Percentiles rank a stretch among this genome's conserved stretches.
phyloP scores from a whole-genome alignment of 129 eudicot species.

The Logfia minima region DNA sequence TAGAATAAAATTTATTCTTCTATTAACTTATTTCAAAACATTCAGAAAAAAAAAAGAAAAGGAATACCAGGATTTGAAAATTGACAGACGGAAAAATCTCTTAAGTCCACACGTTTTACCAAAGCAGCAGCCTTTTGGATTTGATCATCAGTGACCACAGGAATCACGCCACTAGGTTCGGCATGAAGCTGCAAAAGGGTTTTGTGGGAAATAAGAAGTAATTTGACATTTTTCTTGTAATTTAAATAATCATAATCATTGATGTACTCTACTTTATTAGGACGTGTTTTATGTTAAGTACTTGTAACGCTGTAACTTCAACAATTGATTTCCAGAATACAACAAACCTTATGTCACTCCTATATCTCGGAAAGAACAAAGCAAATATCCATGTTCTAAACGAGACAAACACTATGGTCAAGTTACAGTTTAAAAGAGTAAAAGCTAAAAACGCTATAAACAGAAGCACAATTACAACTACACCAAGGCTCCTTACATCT shows the following conservation, averaged over 20 bases:
- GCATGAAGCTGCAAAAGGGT: constrained; percentile 55
- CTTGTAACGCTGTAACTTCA: not conserved
- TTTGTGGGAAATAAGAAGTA: not conserved
- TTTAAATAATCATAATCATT: not conserved
- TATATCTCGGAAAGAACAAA: not conserved
- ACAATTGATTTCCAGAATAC: not conserved
- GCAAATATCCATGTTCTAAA: not conserved
- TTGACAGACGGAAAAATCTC: constrained; percentile 93
- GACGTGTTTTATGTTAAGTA: constrained; percentile 13
- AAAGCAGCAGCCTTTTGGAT: constrained; percentile 68
- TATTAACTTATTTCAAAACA: not conserved
- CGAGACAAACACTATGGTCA: not conserved
- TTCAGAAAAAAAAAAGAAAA: constrained; percentile 10
- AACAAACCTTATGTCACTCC: not conserved
- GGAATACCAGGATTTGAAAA: constrained; percentile 87
- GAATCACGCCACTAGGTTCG: constrained; percentile 45
- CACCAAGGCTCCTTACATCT: constrained; percentile 46
- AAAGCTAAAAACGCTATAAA: constrained; percentile 21
- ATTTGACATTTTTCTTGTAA: not conserved
- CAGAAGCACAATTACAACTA: constrained; percentile 8
- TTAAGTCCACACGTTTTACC: constrained; percentile 72
- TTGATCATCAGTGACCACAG: constrained; percentile 73
- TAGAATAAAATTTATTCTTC: not conserved
- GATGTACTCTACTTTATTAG: not conserved
- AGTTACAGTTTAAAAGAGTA: not conserved